Base-by-base conservation (phyloP, 768 basidiomycete species). In the Scleroderma bovista region DNA sequence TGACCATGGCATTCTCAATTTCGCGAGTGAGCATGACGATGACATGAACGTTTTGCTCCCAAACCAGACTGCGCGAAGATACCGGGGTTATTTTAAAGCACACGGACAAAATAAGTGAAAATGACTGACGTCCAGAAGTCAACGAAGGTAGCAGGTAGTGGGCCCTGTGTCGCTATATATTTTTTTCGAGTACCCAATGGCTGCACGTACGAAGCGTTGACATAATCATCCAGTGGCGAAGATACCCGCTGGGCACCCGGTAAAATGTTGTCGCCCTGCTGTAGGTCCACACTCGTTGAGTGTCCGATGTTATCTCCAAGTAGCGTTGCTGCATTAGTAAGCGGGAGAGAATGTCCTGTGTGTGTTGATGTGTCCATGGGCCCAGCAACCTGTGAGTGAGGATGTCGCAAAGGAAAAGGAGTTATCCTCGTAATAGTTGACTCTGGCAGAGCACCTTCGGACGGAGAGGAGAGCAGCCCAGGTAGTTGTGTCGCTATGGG, bases 1-100 rank as follows among this genome's bases (percentile, higher is more conserved):
- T 97, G 59, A 93, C 75, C 63, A 83, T 80, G 17, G 89, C 78
- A 44, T 88, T 89, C 64, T 98, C 95, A 50, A 88, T 75, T 62
- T 95, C 90, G 51, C 86, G 84, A 3, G 95, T 97, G 50, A 98
- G 81, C 95, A 97, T 98, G 53, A 96, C 88, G 56, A 98, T 92
- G 44, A 96, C 90, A 54, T 88, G 86, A 0, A 96, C 88, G 56
- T 90, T 86, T 66, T 97, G 93, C 61, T 97, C 91, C 88, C 93
- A 95, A 47, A 87, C 83, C 15, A 97, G 76, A 29, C 89, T 91
- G 49, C 16, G 26, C 26, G 9, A 5, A 34, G 16, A 41, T 40
- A 31, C 4, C 12, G 9, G 29, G 23, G 23, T 19, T 32, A 12
- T 37, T 44, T 37, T 34, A 33, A 23, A 12, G 32, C 50, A 33